Evolutionary conservation across 2,329 filamentous ascomycete genomes (phyloP), one percentile per base, ranked within the genome.

Genomic region (Fusarium goolgardi): DNA sequence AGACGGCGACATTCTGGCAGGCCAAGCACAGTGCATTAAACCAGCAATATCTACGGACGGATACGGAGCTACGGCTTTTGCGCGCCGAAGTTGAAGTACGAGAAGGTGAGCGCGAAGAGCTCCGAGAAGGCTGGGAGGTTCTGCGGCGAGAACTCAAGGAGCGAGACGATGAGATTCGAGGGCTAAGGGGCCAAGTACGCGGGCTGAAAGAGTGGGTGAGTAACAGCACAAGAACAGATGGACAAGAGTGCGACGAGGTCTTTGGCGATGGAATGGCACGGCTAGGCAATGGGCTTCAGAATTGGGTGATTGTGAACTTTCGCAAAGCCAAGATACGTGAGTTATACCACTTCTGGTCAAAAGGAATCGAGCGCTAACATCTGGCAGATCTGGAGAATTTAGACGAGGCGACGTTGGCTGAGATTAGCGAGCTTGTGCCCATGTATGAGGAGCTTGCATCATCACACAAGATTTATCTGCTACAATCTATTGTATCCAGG

Each of bases 141-240:
- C 75, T 85, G 50, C 79, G 81, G 64, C 78, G 78, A 9, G 81
- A 85, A 63, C 70, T 86, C 13, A 76, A 78, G 18, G 80, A 78
- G 52, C 80, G 81, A n/a, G 87, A 90, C 54, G 84, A 85, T 25
- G 86, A 90, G 76, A 82, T 87, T 6, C 78, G 81, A 23, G 79
- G 81, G 49, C 77, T 91, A 62, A 79, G 85, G 54, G 81, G 81
- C 5, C 90, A 92, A 77, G 84, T 92, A 0, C 78, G 86, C 12
- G 89, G 89, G 3, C 80, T 93, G 61, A 93, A 93, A 81, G 88
- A 88, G 70, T 92, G 87, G 81, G 90, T 93, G 59, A 91, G 90
- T 71, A 86, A 84, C 23, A 87, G 86, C 65, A 91, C 90, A 12
- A 81, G 88, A 32, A 82, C 84, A 50, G 87, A 88, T 31, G 85